Conservation (phyloP, 495 filamentous ascomycete species). For the Talaromyces stipitatus region DNA sequence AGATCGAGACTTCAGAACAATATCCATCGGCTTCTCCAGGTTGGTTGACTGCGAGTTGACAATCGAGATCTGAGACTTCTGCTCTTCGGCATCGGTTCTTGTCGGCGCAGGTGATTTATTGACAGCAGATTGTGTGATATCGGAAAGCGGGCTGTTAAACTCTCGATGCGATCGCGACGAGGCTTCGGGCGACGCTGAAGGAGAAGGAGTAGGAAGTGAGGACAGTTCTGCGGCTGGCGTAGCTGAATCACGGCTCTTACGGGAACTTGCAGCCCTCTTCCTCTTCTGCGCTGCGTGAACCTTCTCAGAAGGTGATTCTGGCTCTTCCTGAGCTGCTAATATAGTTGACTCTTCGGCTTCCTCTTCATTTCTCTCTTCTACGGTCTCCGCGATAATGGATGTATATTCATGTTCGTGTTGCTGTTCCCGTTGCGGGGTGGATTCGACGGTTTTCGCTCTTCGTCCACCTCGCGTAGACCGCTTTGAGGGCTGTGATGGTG, state of each 20-base stretch:
- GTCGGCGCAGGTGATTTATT: slow-evolving; percentile 47
- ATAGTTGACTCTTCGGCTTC: slow-evolving; percentile 43
- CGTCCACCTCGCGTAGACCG: slow-evolving; percentile 27
- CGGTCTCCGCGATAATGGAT: slow-evolving; percentile 34
- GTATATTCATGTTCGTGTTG: slow-evolving; percentile 33
- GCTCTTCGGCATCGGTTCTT: slow-evolving; percentile 25
- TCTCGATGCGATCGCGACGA: slow-evolving; percentile 37
- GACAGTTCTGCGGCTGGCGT: slow-evolving; percentile 33
- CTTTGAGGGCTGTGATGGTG: slow-evolving; percentile 34
- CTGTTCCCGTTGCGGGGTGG: slow-evolving; percentile 23
- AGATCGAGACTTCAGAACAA: slow-evolving; percentile 79
- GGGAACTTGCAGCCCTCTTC: slow-evolving; percentile 56
- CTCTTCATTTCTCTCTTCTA: slow-evolving; percentile 20
- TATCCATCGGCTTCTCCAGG: slow-evolving; percentile 87
- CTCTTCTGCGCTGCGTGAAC: slow-evolving; percentile 54
- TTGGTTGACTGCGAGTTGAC: slow-evolving; percentile 67
- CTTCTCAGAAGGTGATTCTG: slow-evolving; percentile 57
- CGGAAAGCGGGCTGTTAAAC: slow-evolving; percentile 58
- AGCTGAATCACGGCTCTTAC: slow-evolving; percentile 44
- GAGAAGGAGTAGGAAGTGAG: slow-evolving; percentile 49
- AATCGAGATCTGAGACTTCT: slow-evolving; percentile 48
- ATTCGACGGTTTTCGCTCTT: slow-evolving; percentile 21
- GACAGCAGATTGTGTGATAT: slow-evolving; percentile 66
- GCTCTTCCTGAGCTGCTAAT: slow-evolving; percentile 37
- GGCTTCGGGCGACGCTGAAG: slow-evolving; percentile 44